Conservation (phyloP, 2,329 filamentous ascomycete genomes). For the Ascochyta viciae-villosae region DNA sequence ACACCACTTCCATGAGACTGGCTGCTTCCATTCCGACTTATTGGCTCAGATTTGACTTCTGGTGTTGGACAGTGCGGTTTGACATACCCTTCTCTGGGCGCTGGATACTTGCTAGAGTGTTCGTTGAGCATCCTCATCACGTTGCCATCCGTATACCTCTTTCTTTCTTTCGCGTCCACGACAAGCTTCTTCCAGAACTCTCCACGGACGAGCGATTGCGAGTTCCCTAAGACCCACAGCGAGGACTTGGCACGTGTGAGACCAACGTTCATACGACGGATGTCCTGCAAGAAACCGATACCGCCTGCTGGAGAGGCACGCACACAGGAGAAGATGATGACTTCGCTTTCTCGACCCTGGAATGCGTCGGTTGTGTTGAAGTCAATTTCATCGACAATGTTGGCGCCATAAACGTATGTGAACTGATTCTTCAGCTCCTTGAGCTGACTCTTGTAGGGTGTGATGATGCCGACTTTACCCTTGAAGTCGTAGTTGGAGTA, state of each 20-base stretch:
- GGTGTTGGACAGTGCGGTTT: conserved; percentile 27
- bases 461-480: conserved; percentile 94
- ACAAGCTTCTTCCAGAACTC: conserved; percentile 91
- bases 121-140: conserved; percentile 62
- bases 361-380: conserved; percentile 99
- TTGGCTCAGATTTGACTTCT: conserved; percentile 33
- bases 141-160: conserved; percentile 77
- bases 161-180: conserved; percentile 75
- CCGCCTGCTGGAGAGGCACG: conserved; percentile 90
- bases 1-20: conserved; percentile 23
- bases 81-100: conserved; percentile 35
- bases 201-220: conserved; percentile 82
- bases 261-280: conserved; percentile 99
- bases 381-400: conserved; percentile 80
- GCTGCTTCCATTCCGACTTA: conserved; percentile 32
- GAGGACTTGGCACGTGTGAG: conserved; percentile 96
- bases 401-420: conserved; percentile 72
- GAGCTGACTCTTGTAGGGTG: conserved; percentile 94
- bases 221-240: conserved; percentile 95
- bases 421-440: conserved; percentile 81
- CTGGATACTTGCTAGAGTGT: conserved; percentile 55
- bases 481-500: conserved; percentile 72
- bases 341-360: conserved; percentile 93
- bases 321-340: conserved; percentile 99
- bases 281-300: conserved; percentile 98